Evolutionary conservation across 139 green algal species (phyloP).

Genomic region (Spirogloea muscicola): DNA sequence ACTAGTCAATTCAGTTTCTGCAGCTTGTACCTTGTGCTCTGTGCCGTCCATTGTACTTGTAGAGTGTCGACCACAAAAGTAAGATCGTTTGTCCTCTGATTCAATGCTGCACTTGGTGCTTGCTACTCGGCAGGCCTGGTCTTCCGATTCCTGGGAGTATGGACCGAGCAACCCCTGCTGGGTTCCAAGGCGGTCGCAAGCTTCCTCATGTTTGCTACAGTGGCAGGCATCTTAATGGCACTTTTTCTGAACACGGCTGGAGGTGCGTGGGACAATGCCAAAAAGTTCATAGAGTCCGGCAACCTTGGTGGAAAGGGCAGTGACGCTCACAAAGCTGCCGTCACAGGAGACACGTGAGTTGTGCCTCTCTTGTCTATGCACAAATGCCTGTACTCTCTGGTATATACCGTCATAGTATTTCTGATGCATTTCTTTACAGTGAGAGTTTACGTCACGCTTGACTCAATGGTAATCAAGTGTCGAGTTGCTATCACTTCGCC

Average conservation of each 20-base stretch:
- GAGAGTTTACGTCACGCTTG: no score
- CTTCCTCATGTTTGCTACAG: constrained; percentile 64
- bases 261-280: constrained; percentile 70
- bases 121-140: constrained; percentile 25
- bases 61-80: not conserved
- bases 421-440: no score
- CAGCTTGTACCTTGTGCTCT: not conserved
- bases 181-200: constrained; percentile 50
- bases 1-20: constrained; percentile 17
- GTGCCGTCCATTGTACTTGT: not conserved
- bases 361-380: not conserved
- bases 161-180: constrained; percentile 58
- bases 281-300: constrained; percentile 68
- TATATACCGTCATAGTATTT: no score
- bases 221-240: constrained; percentile 59
- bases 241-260: constrained; percentile 58
- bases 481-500: no score
- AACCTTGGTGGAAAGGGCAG: constrained; percentile 59
- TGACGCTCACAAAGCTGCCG: constrained; percentile 64
- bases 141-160: constrained; percentile 50
- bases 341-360: constrained; percentile 64
- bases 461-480: no score
- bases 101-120: not conserved
- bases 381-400: no score
- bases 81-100: not conserved